A percentile compares a stretch with the other conserved stretches of the same genome.
phyloP scores from a whole-genome alignment of 768 basidiomycete species.

The Calocybe cyanea region DNA sequence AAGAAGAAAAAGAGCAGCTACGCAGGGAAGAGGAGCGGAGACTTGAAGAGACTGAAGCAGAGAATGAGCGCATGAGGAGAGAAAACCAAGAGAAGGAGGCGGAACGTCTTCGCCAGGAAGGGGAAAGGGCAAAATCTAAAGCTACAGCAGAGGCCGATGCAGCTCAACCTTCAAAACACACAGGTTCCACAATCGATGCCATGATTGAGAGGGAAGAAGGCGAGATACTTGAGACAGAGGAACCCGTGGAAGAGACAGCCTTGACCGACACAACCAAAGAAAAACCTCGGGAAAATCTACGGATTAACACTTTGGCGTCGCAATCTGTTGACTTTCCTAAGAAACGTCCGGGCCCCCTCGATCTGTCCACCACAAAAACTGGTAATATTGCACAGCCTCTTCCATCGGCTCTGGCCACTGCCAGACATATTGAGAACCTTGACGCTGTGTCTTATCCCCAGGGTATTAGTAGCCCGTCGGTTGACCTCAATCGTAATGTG shows the following conservation, averaged over 20 bases:
- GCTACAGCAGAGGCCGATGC: constrained; percentile 33
- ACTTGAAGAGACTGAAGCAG: constrained; percentile 42
- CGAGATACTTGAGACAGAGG: constrained; percentile 21
- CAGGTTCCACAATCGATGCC: constrained; percentile 15
- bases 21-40: constrained; percentile 50
- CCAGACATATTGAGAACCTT: constrained; percentile 83
- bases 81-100: constrained; percentile 30
- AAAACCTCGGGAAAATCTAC: constrained; percentile 52
- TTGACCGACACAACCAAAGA: constrained; percentile 35
- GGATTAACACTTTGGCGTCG: constrained; percentile 56
- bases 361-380: constrained; percentile 54
- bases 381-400: constrained; percentile 39
- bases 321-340: constrained; percentile 33
- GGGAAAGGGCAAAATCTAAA: constrained; percentile 24
- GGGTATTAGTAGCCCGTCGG: constrained; percentile 73
- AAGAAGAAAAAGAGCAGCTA: constrained; percentile 25
- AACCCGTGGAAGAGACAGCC: constrained; percentile 35
- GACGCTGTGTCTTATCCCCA: constrained; percentile 76
- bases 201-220: constrained; percentile 32
- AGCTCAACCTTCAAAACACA: constrained; percentile 29
- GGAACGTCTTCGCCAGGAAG: constrained; percentile 32
- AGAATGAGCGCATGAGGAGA: constrained; percentile 30
- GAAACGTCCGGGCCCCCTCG: constrained; percentile 69
- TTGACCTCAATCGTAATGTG: constrained; percentile 80
- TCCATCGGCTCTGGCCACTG: constrained; percentile 72